Conservation (phyloP, 768 basidiomycete genomes). For the Paxillus ammoniavirescens region DNA sequence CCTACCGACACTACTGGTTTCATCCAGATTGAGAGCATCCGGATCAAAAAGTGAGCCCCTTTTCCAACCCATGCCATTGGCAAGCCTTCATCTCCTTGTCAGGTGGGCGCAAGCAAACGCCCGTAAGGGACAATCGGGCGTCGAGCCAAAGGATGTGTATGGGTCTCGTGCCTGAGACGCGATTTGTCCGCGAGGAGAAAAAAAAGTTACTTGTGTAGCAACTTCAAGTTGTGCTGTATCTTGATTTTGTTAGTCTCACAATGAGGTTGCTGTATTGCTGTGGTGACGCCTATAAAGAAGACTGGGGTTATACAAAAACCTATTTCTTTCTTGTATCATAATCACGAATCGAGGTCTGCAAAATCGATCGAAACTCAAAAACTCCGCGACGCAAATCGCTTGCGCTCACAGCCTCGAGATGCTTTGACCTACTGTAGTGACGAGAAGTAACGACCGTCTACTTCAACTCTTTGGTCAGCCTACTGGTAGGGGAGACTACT, state of each 20-base stretch:
- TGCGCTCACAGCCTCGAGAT: no score
- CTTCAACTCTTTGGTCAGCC: no score
- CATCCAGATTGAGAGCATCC: slow-evolving; percentile 96
- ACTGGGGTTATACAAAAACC: neutral
- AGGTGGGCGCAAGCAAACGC: slow-evolving; percentile 90
- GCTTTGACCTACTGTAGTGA: no score
- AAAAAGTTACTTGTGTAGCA: neutral
- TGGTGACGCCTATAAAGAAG: no score
- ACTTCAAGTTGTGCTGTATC: neutral
- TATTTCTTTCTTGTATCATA: no score
- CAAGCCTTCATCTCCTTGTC: neutral
- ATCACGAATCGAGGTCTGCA: no score
- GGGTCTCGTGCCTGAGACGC: slow-evolving; percentile 49
- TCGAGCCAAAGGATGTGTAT: slow-evolving; percentile 77
- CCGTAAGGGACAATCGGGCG: slow-evolving; percentile 80
- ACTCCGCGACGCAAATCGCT: neutral
- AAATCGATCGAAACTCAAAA: neutral
- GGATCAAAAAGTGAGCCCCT: slow-evolving; percentile 86
- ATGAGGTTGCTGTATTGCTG: no score
- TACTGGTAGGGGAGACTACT: no score
- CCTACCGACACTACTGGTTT: slow-evolving; percentile 94
- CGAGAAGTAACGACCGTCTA: no score
- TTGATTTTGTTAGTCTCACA: no score
- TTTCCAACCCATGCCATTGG: neutral
- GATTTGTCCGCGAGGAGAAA: neutral